A percentile compares a stretch with the other conserved stretches of the same genome.
These are phyloP conservation scores for Dimocarpus longan DNA, from an alignment of 345 rosid genomes.

Conservation along the genomic window DNA sequence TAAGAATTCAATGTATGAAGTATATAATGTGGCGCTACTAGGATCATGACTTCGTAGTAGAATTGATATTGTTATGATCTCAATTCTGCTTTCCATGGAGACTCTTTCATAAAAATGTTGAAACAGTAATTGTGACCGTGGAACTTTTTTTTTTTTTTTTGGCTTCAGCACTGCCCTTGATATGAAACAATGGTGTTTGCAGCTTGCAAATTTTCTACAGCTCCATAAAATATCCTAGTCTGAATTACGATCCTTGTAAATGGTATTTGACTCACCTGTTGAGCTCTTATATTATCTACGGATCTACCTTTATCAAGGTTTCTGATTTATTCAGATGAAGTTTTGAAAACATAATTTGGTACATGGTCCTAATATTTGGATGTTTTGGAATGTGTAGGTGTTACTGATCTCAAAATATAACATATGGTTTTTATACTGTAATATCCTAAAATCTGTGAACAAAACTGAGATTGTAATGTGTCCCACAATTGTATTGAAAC, in stretches of 20 bases:
- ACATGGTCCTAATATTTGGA: slow-evolving; percentile 7
- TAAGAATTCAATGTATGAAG: not conserved
- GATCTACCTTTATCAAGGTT: not conserved
- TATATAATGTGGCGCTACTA: not conserved
- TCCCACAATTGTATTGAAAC: not conserved
- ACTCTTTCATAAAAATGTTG: not conserved
- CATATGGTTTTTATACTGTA: not conserved
- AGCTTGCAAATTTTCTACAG: not conserved
- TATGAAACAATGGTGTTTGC: not conserved
- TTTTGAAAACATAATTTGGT: not conserved
- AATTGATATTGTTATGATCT: not conserved
- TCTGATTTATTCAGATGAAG: not conserved
- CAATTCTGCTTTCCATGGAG: not conserved
- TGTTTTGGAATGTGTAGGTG: not conserved
- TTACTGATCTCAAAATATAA: not conserved
- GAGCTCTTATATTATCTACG: not conserved
- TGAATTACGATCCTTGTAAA: not conserved
- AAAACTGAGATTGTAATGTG: not conserved
- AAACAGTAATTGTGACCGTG: not conserved
- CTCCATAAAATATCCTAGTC: not conserved
- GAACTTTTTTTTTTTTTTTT: not conserved
- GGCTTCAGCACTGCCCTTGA: not conserved
- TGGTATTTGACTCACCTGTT: not conserved
- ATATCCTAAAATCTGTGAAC: not conserved
- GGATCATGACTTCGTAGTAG: not conserved